phyloP scores from a whole-genome alignment of 805 yeast species.

The Metschnikowia baotianmanensis region DNA sequence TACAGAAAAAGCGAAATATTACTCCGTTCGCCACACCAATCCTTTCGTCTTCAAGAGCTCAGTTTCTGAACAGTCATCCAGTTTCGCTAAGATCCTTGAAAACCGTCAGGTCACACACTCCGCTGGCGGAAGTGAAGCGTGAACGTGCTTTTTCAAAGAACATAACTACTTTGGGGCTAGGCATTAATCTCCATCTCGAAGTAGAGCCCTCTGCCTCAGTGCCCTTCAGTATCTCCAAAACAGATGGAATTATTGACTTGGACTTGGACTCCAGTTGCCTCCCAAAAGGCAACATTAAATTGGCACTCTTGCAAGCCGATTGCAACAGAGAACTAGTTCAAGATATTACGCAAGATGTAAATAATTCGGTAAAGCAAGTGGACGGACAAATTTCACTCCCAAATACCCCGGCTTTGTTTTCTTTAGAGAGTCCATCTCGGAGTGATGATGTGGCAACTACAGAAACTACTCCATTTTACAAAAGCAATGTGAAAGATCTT shows the following conservation, averaged over 20 bases:
- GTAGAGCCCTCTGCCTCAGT: conserved; percentile 25
- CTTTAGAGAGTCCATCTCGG: conserved; percentile 3
- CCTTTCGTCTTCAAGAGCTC: too few relatives aligned
- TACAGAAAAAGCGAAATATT: background rate
- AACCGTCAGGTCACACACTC: conserved; percentile 3
- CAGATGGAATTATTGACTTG: conserved; percentile 29
- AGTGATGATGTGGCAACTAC: conserved; percentile 1
- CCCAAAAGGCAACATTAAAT: conserved; percentile 8
- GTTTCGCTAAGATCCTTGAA: background rate
- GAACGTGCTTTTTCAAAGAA: background rate
- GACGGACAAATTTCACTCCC: conserved; percentile 6
- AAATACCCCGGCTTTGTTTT: conserved; percentile 8
- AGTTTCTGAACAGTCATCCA: background rate
- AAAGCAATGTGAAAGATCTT: background rate
- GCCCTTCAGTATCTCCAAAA: conserved; percentile 34
- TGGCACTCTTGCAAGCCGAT: conserved; percentile 10
- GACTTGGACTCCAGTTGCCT: conserved; percentile 7
- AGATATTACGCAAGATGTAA: too few relatives aligned
- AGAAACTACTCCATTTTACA: conserved; percentile 10
- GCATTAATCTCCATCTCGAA: conserved; percentile 30
- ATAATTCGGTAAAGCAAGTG: background rate
- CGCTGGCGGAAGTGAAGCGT: conserved; percentile 5
- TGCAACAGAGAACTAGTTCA: too few relatives aligned
- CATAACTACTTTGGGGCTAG: conserved; percentile 21
- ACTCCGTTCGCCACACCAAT: background rate